Percentiles rank a stretch among this genome's conserved stretches.
Conservation (phyloP, 176 grass and related monocot genomes). For the Aegilops umbellulata region DNA sequence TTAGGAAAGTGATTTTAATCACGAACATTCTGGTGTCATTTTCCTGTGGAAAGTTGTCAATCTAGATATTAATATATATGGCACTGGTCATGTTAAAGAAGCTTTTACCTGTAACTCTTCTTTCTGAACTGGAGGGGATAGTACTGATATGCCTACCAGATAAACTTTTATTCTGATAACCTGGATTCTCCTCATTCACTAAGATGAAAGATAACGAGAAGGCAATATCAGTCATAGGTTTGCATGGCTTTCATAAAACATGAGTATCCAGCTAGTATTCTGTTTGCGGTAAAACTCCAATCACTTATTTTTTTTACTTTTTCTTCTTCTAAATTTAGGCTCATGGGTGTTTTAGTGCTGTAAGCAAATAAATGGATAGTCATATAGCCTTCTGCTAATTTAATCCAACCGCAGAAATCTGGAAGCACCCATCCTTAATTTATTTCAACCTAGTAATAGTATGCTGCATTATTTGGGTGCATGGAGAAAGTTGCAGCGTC, state of each 20-base stretch:
- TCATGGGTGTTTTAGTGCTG: not conserved
- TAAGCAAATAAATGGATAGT: not conserved
- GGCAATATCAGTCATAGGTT: not conserved
- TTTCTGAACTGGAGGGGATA: not conserved
- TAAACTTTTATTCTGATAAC: not conserved
- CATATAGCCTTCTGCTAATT: not conserved
- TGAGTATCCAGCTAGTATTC: not conserved
- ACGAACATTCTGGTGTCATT: constrained; percentile 3
- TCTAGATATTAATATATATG: constrained; percentile 5
- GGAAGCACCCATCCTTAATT: not conserved
- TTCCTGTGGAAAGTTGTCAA: constrained; percentile 2
- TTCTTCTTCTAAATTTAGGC: not conserved
- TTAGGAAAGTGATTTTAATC: not conserved
- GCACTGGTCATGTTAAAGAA: not conserved
- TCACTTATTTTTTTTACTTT: not conserved
- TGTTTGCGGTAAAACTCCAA: constrained; percentile 5
- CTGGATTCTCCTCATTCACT: not conserved
- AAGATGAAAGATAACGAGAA: not conserved
- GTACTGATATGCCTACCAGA: not conserved
- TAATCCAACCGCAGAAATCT: not conserved
- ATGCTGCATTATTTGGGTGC: not conserved
- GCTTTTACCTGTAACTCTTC: not conserved
- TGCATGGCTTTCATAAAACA: constrained; percentile 10
- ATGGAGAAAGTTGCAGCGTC: not conserved
- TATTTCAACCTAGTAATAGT: not conserved